These are phyloP conservation scores for Dalechampia spathulata DNA, from an alignment of 441 rosid species.

Conservation along the genomic window DNA sequence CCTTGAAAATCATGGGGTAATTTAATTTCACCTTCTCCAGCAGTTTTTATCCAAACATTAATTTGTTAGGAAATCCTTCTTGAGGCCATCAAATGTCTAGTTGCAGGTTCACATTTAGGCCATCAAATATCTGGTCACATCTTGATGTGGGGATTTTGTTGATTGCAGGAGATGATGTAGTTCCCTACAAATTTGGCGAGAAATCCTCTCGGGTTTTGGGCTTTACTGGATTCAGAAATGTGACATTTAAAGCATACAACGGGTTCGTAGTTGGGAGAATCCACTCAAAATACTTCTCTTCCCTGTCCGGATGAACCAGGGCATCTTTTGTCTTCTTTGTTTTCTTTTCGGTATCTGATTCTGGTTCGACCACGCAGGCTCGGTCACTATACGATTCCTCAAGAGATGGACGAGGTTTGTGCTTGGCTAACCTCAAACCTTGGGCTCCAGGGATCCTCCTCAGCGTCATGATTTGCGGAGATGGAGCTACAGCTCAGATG, in stretches of 20 bases:
- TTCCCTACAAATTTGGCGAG: conserved; percentile 78
- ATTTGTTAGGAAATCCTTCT: background rate
- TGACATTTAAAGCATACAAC: conserved; percentile 59
- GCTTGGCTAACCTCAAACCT: conserved; percentile 65
- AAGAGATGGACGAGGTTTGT: conserved; percentile 81
- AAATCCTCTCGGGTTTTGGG: conserved; percentile 56
- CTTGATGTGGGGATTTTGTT: conserved; percentile 5
- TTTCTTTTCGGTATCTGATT: no score
- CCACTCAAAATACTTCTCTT: background rate
- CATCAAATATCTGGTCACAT: no score
- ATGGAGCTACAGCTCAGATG: conserved; percentile 1
- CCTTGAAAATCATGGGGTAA: no score
- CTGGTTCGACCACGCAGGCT: conserved; percentile 39
- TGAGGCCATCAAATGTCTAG: no score
- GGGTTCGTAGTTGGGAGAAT: conserved; percentile 36
- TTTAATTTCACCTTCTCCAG: no score
- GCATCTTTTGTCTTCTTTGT: conserved; percentile 3
- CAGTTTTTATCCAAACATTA: conserved; percentile 1
- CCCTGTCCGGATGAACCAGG: background rate
- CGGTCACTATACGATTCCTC: conserved; percentile 82
- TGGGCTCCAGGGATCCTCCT: conserved; percentile 50
- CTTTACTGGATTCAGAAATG: conserved; percentile 55
- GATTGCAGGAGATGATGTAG: conserved; percentile 81
- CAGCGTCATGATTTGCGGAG: conserved; percentile 8
- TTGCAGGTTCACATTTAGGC: no score